Percentiles rank a stretch among this genome's conserved stretches.
Evolutionary conservation across 371 early-diverging fungal species (phyloP).

Genomic region (Apophysomyces variabilis): DNA sequence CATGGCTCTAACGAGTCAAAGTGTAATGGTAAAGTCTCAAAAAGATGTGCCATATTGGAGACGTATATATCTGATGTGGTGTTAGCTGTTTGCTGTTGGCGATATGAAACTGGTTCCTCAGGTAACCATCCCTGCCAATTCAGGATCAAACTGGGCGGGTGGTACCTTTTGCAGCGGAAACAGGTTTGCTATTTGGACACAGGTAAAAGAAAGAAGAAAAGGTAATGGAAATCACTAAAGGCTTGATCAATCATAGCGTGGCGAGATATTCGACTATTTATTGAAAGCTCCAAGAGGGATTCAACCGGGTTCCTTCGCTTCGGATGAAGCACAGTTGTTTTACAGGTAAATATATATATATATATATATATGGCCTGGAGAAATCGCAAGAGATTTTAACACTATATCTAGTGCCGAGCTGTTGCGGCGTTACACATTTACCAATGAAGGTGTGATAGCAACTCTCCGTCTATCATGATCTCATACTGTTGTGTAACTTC

Average conservation of each 20-base stretch:
- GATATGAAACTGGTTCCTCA: slow-evolving; percentile 34
- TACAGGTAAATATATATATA: slow-evolving; percentile 31
- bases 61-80: not conserved
- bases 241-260: slow-evolving; percentile 27
- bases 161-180: slow-evolving; percentile 37
- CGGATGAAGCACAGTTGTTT: slow-evolving; percentile 30
- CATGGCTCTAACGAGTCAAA: slow-evolving; percentile 36
- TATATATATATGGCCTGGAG: not conserved
- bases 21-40: slow-evolving; percentile 31
- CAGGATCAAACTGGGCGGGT: slow-evolving; percentile 35
- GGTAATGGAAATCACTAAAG: not conserved
- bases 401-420: slow-evolving; percentile 21
- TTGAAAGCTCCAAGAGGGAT: slow-evolving; percentile 32
- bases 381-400: not conserved
- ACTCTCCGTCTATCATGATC: not conserved
- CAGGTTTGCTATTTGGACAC: slow-evolving; percentile 33
- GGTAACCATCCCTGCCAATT: slow-evolving; percentile 31
- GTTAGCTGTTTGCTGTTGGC: slow-evolving; percentile 35
- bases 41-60: not conserved
- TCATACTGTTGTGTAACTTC: not conserved
- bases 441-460: slow-evolving; percentile 21
- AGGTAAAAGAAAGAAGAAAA: slow-evolving; percentile 20
- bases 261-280: slow-evolving; percentile 36
- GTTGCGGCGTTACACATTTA: slow-evolving; percentile 25
- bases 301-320: slow-evolving; percentile 20